Evolutionary conservation across 2,329 filamentous ascomycete genomes (phyloP), one percentile per base, ranked within the genome.

Genomic region (Fusarium tuaranense): DNA sequence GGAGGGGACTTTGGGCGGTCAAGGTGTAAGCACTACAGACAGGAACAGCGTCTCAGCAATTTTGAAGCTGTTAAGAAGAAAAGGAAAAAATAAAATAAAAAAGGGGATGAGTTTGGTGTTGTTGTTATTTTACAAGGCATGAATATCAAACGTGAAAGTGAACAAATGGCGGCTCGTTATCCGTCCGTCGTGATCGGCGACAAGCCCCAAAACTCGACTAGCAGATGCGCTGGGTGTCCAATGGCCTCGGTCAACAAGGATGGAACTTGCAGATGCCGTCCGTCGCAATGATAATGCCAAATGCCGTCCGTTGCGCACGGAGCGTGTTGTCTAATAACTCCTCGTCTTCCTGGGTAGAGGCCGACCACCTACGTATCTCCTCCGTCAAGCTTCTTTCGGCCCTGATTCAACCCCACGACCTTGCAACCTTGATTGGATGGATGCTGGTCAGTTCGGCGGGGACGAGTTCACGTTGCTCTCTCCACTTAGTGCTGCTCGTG

Each of bases 401-500:
- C 62, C 34, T 60, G 36, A 25, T 61, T 41, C 10, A 38, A 70
- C 32, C 46, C 38, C 39, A 32, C 57, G 30, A 22, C 44, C 20
- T 16, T 62, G 14, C 22, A 38, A 5, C 32, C 51, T 44, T 74
- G 72, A 72, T 70, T 73, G 51, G 65, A 57, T 73, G 51, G 65
- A 57, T 22, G 39, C 32, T 55, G 7, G 9, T 38, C 32, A 34
- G 25, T 30, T 14, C 16, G n/a, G 53, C 51, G 65, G 65, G 36
- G 65, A 62, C 48, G 22, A 22, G 38, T 67, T 55, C 58, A 44
- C 58, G 46, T 63, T 63, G 48, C 30, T 13, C 59, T 64, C 60
- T 53, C 53, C 41, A 61, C 59, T 63, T 67, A 25, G 27, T 20
- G 58, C 22, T 20, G 58, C 22, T 27, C 12, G n/a, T 30, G 32